Conservation (phyloP, 2,329 filamentous ascomycete genomes). For the Alternaria dauci region DNA sequence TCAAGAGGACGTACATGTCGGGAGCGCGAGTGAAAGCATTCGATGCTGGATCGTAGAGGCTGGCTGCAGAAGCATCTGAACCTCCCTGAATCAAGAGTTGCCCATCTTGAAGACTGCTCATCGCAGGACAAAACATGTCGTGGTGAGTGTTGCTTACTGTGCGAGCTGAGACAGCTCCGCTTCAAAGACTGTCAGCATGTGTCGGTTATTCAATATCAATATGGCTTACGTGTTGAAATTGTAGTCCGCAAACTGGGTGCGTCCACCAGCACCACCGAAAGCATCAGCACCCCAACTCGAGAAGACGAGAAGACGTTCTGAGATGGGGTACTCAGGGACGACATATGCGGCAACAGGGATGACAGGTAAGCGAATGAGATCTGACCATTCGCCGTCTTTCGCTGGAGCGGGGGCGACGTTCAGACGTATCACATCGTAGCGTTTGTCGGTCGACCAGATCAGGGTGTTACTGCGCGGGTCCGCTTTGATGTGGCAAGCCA, state of each 20-base stretch:
- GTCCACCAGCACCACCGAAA: conserved; percentile 34
- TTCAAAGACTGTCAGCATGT: conserved; percentile 15
- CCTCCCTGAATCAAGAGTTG: conserved; percentile 37
- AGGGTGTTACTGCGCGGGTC: conserved; percentile 31
- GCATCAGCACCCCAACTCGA: conserved; percentile 40
- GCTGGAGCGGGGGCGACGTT: conserved; percentile 25
- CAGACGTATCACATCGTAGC: conserved; percentile 35
- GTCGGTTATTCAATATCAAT: no score
- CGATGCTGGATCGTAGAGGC: conserved; percentile 31
- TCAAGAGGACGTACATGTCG: conserved; percentile 18
- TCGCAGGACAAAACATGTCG: conserved; percentile 41
- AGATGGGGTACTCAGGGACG: conserved; percentile 34
- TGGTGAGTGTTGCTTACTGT: conserved; percentile 37
- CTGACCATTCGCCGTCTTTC: conserved; percentile 34
- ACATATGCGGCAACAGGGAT: conserved; percentile 42
- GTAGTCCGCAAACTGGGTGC: conserved; percentile 38
- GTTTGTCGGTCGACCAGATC: conserved; percentile 41
- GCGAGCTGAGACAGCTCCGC: conserved; percentile 31
- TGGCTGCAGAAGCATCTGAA: conserved; percentile 33
- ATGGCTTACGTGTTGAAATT: conserved; percentile 34
- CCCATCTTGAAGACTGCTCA: conserved; percentile 35
- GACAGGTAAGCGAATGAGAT: conserved; percentile 36
- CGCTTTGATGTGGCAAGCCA: conserved; percentile 37
- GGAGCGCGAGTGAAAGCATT: conserved; percentile 30
- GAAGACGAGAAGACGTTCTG: conserved; percentile 35